Evolutionary conservation across 2,329 filamentous ascomycete genomes (phyloP).

Genomic region (Fusarium mundagurra): DNA sequence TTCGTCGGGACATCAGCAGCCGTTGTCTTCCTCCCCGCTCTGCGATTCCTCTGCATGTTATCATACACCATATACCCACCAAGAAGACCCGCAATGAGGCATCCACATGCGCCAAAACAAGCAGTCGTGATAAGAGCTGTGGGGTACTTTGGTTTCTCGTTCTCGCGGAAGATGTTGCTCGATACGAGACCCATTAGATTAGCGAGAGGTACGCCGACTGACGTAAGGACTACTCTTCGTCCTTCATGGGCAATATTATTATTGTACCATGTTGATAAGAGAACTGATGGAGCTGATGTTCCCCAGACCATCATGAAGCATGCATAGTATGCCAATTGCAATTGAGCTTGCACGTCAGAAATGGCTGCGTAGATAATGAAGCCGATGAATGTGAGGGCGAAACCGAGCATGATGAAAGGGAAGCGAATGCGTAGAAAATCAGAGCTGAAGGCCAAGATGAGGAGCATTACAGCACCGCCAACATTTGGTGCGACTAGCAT

Average conservation of each 20-base stretch:
- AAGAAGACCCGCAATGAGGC: conserved; percentile 62
- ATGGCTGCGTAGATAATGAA: conserved; percentile 20
- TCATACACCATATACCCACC: conserved; percentile 70
- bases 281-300: not conserved
- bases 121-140: conserved; percentile 73
- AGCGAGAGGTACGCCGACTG: not conserved
- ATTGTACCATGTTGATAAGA: conserved; percentile 13
- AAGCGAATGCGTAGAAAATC: conserved; percentile 10
- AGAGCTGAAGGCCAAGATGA: conserved; percentile 7
- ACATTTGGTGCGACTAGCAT: not conserved
- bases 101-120: conserved; percentile 70
- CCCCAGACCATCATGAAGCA: conserved; percentile 27
- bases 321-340: not conserved
- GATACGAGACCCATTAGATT: conserved; percentile 64
- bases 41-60: conserved; percentile 45
- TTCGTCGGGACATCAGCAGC: conserved; percentile 3
- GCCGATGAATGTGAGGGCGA: not conserved
- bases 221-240: not conserved
- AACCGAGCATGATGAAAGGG: conserved; percentile 7
- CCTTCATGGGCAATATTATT: not conserved
- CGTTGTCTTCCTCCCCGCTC: conserved; percentile 5
- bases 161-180: conserved; percentile 72
- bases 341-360: conserved; percentile 5
- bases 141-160: conserved; percentile 73
- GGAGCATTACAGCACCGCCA: conserved; percentile 7